phyloP scores from a whole-genome alignment of 441 rosid genomes.

The Corymbia calophylla region DNA sequence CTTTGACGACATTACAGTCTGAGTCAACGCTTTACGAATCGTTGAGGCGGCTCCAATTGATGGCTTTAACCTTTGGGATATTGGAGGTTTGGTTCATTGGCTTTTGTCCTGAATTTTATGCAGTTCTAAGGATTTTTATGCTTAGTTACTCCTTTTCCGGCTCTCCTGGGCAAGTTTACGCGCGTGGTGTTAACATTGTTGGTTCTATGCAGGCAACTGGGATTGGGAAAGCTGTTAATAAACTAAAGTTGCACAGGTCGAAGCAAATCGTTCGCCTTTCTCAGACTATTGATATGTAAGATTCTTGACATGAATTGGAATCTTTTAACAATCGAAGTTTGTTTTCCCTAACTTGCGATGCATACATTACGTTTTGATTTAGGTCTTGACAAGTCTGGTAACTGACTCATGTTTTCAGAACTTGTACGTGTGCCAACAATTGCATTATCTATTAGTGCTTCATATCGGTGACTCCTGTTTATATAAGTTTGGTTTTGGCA shows the following conservation, averaged over 20 bases:
- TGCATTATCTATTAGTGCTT: background rate
- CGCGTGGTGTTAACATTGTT: background rate
- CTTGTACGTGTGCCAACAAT: background rate
- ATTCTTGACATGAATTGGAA: background rate
- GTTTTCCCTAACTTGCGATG: background rate
- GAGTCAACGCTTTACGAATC: constrained; percentile 65
- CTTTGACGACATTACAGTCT: constrained; percentile 38
- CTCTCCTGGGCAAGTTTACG: background rate
- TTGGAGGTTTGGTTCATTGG: constrained; percentile 52
- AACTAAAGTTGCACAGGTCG: constrained; percentile 63
- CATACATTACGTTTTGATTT: background rate
- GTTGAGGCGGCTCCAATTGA: constrained; percentile 63
- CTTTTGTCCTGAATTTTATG: background rate
- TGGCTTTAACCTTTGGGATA: constrained; percentile 68
- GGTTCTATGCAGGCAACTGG: constrained; percentile 61
- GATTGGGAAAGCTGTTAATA: constrained; percentile 90
- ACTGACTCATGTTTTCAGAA: background rate
- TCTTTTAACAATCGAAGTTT: background rate
- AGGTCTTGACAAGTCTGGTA: background rate
- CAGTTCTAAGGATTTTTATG: background rate
- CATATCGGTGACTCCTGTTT: background rate
- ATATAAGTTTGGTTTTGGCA: background rate
- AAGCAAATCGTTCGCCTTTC: constrained; percentile 54
- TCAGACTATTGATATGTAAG: constrained; percentile 71
- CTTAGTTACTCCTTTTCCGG: background rate